Conservation (phyloP, 129 eudicot species). For the Flaveria robusta region DNA sequence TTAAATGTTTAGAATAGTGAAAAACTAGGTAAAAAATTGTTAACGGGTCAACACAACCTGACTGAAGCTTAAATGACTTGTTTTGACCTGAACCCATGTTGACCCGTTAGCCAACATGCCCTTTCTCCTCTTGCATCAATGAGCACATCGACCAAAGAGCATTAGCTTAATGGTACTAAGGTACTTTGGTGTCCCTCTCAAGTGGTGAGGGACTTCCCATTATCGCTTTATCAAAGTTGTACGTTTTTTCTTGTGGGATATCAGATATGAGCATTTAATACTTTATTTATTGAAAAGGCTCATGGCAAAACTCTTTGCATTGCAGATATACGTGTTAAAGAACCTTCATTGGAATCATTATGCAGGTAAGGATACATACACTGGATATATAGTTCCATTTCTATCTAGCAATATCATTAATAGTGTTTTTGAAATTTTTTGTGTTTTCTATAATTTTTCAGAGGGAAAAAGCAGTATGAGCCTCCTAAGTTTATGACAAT, state of each 20-base stretch:
- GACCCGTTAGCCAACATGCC: background rate
- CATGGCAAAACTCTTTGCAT: background rate
- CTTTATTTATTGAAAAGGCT: background rate
- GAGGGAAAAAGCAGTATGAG: conserved; percentile 87
- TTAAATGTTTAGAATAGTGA: background rate
- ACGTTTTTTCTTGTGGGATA: background rate
- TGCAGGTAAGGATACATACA: conserved; percentile 63
- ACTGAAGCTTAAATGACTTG: background rate
- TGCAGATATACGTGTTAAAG: conserved; percentile 95
- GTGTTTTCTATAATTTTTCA: conserved; percentile 21
- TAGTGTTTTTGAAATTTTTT: background rate
- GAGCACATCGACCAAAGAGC: too few relatives aligned
- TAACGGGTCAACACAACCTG: background rate
- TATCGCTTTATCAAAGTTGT: background rate
- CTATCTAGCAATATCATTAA: background rate
- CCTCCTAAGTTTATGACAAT: conserved; percentile 91
- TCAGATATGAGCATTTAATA: background rate
- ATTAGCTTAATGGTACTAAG: too few relatives aligned
- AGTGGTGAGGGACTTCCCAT: too few relatives aligned
- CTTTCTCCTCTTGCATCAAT: background rate
- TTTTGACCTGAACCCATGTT: background rate
- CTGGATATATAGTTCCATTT: background rate
- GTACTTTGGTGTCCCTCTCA: too few relatives aligned
- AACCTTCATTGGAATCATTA: conserved; percentile 82
- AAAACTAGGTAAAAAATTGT: background rate